Conservation (phyloP, 345 rosid genomes). For the Eucalyptus leucophloia region DNA sequence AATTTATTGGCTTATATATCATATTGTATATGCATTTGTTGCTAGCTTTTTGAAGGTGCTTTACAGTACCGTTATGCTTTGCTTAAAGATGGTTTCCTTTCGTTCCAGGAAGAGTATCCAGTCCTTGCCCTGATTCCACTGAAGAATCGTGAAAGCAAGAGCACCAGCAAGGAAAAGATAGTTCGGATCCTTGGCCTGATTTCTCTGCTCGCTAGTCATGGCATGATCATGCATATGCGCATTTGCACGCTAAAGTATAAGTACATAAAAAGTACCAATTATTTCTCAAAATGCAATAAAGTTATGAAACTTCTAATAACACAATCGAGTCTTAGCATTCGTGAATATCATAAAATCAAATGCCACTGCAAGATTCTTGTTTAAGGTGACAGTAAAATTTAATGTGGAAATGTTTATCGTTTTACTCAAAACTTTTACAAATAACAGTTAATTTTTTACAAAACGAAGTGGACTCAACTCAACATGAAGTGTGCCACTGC, state of each 20-base stretch:
- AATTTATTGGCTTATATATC: background rate
- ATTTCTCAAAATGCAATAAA: background rate
- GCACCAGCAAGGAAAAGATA: background rate
- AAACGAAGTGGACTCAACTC: background rate
- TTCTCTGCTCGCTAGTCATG: background rate
- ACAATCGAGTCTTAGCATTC: background rate
- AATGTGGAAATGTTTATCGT: fast-evolving
- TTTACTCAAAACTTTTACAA: background rate
- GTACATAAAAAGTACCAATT: fast-evolving
- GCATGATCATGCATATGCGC: background rate
- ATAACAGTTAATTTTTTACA: background rate
- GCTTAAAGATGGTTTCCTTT: background rate
- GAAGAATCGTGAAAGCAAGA: background rate
- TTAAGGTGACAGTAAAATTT: background rate
- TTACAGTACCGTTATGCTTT: background rate
- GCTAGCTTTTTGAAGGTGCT: background rate
- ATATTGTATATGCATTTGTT: background rate
- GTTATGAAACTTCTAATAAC: background rate
- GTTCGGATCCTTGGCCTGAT: background rate
- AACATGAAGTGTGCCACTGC: background rate
- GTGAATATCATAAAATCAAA: background rate
- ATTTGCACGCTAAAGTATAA: background rate
- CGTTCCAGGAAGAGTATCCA: background rate
- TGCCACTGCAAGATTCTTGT: background rate
- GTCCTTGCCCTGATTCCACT: background rate